phyloP scores from a whole-genome alignment of 202 grass and related monocot species.

The Zoysia matrella region DNA sequence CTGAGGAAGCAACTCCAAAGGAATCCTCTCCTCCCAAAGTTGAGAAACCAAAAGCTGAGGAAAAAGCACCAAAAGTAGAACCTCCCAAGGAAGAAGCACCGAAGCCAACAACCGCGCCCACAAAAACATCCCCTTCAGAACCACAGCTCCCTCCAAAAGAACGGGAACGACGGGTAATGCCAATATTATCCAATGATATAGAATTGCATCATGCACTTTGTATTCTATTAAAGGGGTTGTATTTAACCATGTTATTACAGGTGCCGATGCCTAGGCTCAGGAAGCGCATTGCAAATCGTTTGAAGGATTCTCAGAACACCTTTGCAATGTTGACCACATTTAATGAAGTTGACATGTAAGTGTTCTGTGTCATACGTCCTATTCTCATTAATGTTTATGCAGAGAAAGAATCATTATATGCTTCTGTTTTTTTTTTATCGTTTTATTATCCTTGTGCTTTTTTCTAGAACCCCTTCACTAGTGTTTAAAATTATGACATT shows the following conservation, averaged over 20 bases:
- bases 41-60: slow-evolving; percentile 59
- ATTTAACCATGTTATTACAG: slow-evolving; percentile 47
- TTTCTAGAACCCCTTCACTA: neutral
- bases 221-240: slow-evolving; percentile 10
- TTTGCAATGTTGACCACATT: no score
- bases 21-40: slow-evolving; percentile 45
- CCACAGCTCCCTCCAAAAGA: no score
- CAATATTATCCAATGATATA: neutral
- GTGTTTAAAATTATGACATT: slow-evolving; percentile 13
- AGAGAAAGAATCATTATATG: neutral
- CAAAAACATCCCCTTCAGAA: slow-evolving; percentile 49
- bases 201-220: slow-evolving; percentile 3
- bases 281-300: no score
- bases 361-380: neutral
- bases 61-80: slow-evolving; percentile 53
- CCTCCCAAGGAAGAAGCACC: slow-evolving; percentile 54
- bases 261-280: slow-evolving; percentile 78
- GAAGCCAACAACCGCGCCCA: slow-evolving; percentile 31
- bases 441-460: slow-evolving; percentile 14
- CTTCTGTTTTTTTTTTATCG: neutral
- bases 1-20: slow-evolving; percentile 29
- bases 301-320: no score
- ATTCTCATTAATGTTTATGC: neutral
- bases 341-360: slow-evolving; percentile 47
- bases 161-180: no score